Evolutionary conservation across 768 basidiomycete genomes (phyloP).

Genomic region (Hydnomerulius pinastri): DNA sequence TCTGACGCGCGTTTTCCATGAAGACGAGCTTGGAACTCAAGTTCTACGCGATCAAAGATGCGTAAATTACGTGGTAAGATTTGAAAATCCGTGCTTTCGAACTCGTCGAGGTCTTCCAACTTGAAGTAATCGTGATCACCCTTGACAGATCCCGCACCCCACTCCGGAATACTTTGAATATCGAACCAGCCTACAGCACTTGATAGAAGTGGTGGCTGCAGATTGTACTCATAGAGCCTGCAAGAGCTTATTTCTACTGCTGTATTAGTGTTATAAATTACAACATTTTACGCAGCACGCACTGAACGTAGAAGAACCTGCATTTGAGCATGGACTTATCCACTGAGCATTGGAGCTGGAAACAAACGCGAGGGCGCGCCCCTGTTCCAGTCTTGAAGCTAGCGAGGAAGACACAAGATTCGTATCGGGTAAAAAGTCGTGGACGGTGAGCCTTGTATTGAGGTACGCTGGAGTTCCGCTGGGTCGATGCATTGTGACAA

Average conservation of each 20-base stretch:
- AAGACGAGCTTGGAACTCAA: not conserved
- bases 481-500: not conserved
- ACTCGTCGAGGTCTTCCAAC: constrained; percentile 46
- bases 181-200: not conserved
- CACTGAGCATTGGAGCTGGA: constrained; percentile 17
- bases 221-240: constrained; percentile 25
- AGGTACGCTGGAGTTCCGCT: not conserved
- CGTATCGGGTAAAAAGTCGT: constrained; percentile 18
- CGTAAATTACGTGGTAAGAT: constrained; percentile 1
- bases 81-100: constrained; percentile 37
- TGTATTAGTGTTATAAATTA: constrained; percentile 6
- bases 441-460: constrained; percentile 16
- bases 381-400: constrained; percentile 15
- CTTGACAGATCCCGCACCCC: constrained; percentile 36
- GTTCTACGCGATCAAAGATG: not conserved
- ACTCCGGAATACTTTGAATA: constrained; percentile 30
- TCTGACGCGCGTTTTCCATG: constrained; percentile 12
- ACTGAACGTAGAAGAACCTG: constrained; percentile 22
- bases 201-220: constrained; percentile 17
- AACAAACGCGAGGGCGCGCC: constrained; percentile 20
- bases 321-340: constrained; percentile 17
- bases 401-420: not conserved
- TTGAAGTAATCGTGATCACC: constrained; percentile 39
- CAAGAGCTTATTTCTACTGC: constrained; percentile 15
- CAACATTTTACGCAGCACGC: constrained; percentile 8